Evolutionary conservation across 2,329 filamentous ascomycete genomes (phyloP).

Genomic region (Fusarium nematophilum): DNA sequence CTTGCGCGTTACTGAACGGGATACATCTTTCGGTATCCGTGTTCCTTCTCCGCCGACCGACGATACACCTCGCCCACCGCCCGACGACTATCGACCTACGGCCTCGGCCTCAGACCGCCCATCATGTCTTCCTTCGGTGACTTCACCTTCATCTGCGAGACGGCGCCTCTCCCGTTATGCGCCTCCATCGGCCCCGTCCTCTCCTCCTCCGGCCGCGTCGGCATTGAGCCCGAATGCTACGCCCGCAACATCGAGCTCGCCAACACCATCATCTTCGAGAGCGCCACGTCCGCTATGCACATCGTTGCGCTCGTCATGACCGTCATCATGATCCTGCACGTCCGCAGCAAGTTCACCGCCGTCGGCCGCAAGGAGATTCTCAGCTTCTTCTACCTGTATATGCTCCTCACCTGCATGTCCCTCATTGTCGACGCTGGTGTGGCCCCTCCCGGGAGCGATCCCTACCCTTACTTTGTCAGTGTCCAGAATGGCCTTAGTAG

Average conservation of each 20-base stretch:
- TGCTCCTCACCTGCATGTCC: conserved; percentile 88
- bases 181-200: conserved; percentile 82
- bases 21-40: not conserved
- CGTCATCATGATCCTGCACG: conserved; percentile 96
- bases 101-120: conserved; percentile 28
- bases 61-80: conserved; percentile 1
- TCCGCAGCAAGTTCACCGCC: conserved; percentile 97
- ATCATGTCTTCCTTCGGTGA: conserved; percentile 88
- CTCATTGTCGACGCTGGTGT: conserved; percentile 94
- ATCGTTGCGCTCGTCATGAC: conserved; percentile 93
- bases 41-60: conserved; percentile 1
- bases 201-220: conserved; percentile 73
- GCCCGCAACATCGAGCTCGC: conserved; percentile 94
- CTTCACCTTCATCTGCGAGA: conserved; percentile 87
- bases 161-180: conserved; percentile 88
- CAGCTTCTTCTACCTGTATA: conserved; percentile 97
- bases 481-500: conserved; percentile 87
- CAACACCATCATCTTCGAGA: conserved; percentile 98
- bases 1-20: conserved; percentile 3
- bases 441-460: conserved; percentile 80
- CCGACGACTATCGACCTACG: conserved; percentile 7
- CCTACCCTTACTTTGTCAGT: conserved; percentile 92
- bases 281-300: conserved; percentile 90
- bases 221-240: conserved; percentile 92
- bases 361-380: conserved; percentile 82